Evolutionary conservation across 441 rosid species (phyloP), one percentile per base, ranked within the genome.

Genomic region (Adansonia gregorii): DNA sequence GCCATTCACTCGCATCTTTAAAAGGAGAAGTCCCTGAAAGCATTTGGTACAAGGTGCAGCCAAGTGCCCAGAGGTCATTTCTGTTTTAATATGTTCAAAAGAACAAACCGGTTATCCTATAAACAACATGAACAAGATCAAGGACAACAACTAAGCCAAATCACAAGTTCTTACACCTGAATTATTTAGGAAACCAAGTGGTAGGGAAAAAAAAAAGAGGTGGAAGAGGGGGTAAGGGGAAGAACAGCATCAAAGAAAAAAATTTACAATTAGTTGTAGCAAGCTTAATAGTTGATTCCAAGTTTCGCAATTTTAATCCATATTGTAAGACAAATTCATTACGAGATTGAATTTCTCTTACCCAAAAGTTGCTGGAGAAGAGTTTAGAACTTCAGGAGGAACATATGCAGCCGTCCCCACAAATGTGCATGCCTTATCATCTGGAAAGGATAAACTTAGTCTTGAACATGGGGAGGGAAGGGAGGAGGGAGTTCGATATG

Each of bases 11-110:
- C 45, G 98, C 90, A 88, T 94, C 99, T 82, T 92, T 97, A 87
- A 97, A 97, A 78, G 99, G 99, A 81, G 98, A 94, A 81, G 97
- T 90, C 85, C 99, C 99, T 64, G 98, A 94, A 88, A 97, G 98
- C 99, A 97, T 94, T 93, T 97, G 99, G 95, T 92, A 97, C 86
- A 97, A 88, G 60, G 98, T 97, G 92, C 99, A 97, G 88, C 98
- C 99, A 55, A 97, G 93, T 54, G 99, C 98, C 98, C 99, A 97
- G 68, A 94, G 94, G 81, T 97, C 99, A 85, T 94, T 94, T 90
- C 99, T 97, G 95, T 89, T 87, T 83, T 72, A 82, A 87, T 82
- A 64, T 76, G 81, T 80, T 82, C 80, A 81, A 82, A 60, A 84
- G 71, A 68, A 75, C 70, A 88, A 74, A 82, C 66, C 63, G 54